phyloP scores from a whole-genome alignment of 768 basidiomycete species.

The Lepiota brunneoincarnata region DNA sequence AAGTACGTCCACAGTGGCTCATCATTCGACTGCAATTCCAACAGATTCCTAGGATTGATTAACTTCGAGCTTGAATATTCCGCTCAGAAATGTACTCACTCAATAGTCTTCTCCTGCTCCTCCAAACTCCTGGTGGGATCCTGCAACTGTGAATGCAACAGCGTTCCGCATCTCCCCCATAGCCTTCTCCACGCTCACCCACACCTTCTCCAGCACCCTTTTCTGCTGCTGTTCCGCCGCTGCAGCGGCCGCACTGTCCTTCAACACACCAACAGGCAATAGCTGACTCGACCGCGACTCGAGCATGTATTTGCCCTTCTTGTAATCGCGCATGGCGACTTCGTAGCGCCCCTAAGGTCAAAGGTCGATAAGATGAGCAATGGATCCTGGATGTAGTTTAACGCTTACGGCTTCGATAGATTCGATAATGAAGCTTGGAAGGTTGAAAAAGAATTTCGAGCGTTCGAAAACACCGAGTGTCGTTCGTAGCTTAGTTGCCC shows the following conservation, averaged over 20 bases:
- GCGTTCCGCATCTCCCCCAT: slow-evolving; percentile 88
- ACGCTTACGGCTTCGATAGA: slow-evolving; percentile 79
- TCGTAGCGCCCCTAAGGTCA: slow-evolving; percentile 85
- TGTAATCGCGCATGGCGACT: slow-evolving; percentile 91
- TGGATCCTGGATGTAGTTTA: not conserved
- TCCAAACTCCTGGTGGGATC: slow-evolving; percentile 80
- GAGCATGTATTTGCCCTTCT: slow-evolving; percentile 90
- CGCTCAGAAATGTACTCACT: slow-evolving; percentile 49
- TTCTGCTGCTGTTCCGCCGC: slow-evolving; percentile 76
- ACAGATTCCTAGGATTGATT: slow-evolving; percentile 59
- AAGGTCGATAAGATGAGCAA: not conserved
- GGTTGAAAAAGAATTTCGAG: slow-evolving; percentile 97
- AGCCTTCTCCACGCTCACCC: slow-evolving; percentile 91
- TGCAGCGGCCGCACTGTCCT: slow-evolving; percentile 48
- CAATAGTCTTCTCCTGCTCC: slow-evolving; percentile 95
- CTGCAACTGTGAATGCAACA: slow-evolving; percentile 74
- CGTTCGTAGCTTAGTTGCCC: slow-evolving; percentile 88
- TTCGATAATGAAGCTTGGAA: slow-evolving; percentile 89
- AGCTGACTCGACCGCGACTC: slow-evolving; percentile 88
- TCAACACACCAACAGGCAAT: slow-evolving; percentile 62
- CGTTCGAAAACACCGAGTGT: slow-evolving; percentile 95
- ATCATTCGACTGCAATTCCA: slow-evolving; percentile 82
- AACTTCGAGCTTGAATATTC: not conserved
- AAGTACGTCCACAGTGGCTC: slow-evolving; percentile 97
- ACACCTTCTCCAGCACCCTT: slow-evolving; percentile 93